A percentile compares a stretch with the other conserved stretches of the same genome.
These are phyloP conservation scores for Metarhizium rileyi DNA, from an alignment of 2,329 filamentous ascomycete genomes.

Conservation along the genomic window DNA sequence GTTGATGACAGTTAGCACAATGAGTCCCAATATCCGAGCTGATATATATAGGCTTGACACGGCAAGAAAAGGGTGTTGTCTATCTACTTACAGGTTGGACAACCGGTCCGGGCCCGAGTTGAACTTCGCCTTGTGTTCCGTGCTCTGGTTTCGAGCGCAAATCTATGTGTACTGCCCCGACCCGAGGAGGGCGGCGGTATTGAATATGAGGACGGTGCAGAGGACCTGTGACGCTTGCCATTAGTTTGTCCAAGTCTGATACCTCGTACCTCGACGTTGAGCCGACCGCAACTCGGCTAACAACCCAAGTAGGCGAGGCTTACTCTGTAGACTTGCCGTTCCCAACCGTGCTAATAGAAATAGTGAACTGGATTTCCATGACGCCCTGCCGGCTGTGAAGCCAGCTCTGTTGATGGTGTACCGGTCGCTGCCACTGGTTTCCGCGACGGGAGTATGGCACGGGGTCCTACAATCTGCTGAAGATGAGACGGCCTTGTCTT, in stretches of 20 bases:
- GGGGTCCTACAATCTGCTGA: not conserved
- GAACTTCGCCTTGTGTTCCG: conserved; percentile 29
- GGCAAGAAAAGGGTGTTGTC: not conserved
- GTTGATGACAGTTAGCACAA: conserved; percentile 6
- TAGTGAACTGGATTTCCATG: conserved; percentile 31
- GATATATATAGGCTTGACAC: not conserved
- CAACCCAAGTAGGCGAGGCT: conserved; percentile 8
- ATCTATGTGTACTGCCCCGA: conserved; percentile 23
- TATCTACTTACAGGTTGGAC: conserved; percentile 24
- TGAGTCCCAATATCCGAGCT: too few relatives aligned
- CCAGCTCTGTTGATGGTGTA: not conserved
- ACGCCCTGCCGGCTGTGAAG: not conserved
- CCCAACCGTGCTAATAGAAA: conserved; percentile 17
- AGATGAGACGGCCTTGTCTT: not conserved
- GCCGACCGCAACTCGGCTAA: not conserved
- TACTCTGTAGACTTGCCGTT: conserved; percentile 14
- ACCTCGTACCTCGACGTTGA: not conserved
- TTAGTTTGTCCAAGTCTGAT: not conserved
- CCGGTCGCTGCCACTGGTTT: not conserved
- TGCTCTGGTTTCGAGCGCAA: conserved; percentile 27
- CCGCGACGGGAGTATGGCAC: not conserved
- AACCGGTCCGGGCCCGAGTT: conserved; percentile 27
- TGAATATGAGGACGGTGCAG: not conserved
- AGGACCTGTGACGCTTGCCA: not conserved
- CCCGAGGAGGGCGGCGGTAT: conserved; percentile 8